A percentile compares a stretch with the other conserved stretches of the same genome.
Evolutionary conservation across 306 rosid species (phyloP).

Genomic region (Inga laurina): DNA sequence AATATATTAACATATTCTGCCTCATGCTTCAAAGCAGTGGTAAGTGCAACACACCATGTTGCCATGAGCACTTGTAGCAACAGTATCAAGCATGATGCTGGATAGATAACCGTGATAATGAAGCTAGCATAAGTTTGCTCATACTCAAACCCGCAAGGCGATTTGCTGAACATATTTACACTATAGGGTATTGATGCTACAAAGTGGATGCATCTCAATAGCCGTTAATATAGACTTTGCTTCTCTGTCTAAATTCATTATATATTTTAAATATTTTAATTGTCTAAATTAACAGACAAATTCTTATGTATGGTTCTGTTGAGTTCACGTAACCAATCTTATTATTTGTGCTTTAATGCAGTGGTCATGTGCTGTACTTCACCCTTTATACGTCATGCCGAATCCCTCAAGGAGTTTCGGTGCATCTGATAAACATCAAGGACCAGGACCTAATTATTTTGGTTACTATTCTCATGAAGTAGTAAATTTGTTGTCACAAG

Average conservation of each 20-base stretch:
- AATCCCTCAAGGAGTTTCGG: constrained; percentile 38
- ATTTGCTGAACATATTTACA: neutral
- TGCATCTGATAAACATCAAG: constrained; percentile 37
- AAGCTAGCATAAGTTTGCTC: neutral
- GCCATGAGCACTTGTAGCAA: neutral
- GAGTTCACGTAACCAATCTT: neutral
- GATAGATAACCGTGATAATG: neutral
- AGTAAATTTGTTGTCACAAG: constrained; percentile 54
- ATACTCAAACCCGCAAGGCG: neutral
- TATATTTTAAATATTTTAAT: neutral
- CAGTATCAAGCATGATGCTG: neutral
- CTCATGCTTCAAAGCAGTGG: too few species aligned
- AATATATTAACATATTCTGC: neutral
- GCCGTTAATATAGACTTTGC: neutral
- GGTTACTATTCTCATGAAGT: constrained; percentile 66
- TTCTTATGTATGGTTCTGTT: constrained; percentile 9
- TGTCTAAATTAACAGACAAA: neutral
- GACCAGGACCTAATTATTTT: constrained; percentile 79
- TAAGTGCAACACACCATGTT: too few species aligned
- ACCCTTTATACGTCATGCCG: constrained; percentile 63
- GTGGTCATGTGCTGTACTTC: constrained; percentile 39
- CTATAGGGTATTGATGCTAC: neutral
- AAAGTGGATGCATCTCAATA: neutral
- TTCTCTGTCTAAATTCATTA: constrained; percentile 12
- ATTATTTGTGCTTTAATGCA: constrained; percentile 20